Evolutionary conservation across 805 yeast species (phyloP), one percentile per base, ranked within the genome.

Genomic region (Candida qinlingensis): DNA sequence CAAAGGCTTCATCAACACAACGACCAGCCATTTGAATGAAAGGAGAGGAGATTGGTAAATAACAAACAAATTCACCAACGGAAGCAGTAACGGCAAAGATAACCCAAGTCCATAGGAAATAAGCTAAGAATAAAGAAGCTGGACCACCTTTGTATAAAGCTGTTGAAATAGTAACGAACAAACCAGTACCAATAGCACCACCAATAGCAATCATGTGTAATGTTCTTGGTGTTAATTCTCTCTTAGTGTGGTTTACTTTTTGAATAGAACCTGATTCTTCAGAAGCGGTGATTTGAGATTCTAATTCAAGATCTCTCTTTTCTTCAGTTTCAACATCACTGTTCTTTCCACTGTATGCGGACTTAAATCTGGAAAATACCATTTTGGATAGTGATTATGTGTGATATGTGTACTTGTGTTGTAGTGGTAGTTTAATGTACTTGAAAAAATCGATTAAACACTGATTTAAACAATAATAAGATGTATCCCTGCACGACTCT

Each of bases 21-120:
- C 90, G 67, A 30, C 87, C 86, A 0, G 91, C 86, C 67, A 83
- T 67, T 28, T 84, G 69, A 49, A 86, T 76, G 58, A 87, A 87
- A 0, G 92, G 91, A 2, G 92, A 83, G 19, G 83, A 69, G 2
- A 85, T 72, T 7, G 95, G 94, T 42, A 81, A 69, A 56, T 80
- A 84, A 27, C 83, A 79, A 36, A 85, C 86, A 76, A 85, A 74
- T 58, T 86, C 95, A 10, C 90, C 92, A 11, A 83, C 77, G 8
- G 82, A 71, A n/a, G 80, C 71, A 10, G 90, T 82, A 41, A 84
- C 75, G 47, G 76, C 69, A 42, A 83, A 71, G 39, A 85, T 77
- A 1, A 88, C 82, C 29, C 80, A 58, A 48, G 85, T 80, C 85
- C 90, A 84, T 19, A 81, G 48, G 3, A 76, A 60, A 60, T 82